Evolutionary conservation across 768 basidiomycete genomes (phyloP).

Genomic region (Leccinum ochraceum): DNA sequence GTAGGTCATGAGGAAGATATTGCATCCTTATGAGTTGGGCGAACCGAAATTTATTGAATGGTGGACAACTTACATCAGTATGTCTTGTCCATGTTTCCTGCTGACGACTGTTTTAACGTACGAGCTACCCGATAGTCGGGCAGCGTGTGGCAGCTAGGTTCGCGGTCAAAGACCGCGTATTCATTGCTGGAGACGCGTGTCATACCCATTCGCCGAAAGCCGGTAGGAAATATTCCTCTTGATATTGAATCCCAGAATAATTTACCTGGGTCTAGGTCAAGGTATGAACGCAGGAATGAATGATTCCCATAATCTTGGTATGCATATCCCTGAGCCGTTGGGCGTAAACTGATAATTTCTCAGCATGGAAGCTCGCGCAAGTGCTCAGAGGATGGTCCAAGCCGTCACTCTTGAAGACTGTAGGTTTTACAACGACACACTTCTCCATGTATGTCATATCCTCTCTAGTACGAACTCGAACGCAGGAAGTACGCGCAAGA

Average conservation of each 20-base stretch:
- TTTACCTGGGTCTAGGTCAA: slow-evolving; percentile 46
- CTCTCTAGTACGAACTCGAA: slow-evolving; percentile 67
- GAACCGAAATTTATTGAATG: slow-evolving; percentile 56
- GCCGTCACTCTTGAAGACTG: slow-evolving; percentile 40
- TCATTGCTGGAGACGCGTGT: slow-evolving; percentile 78
- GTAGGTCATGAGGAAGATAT: slow-evolving; percentile 55
- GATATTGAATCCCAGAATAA: background rate
- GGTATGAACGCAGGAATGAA: slow-evolving; percentile 81
- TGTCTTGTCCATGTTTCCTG: slow-evolving; percentile 19
- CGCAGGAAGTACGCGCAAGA: slow-evolving; percentile 69
- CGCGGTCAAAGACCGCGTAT: slow-evolving; percentile 61
- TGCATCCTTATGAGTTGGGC: slow-evolving; percentile 56
- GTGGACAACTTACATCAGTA: slow-evolving; percentile 76
- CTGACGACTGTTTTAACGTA: background rate
- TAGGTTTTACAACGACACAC: slow-evolving; percentile 21
- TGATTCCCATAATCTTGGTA: slow-evolving; percentile 70
- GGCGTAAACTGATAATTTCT: slow-evolving; percentile 49
- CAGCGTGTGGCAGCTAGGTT: slow-evolving; percentile 72
- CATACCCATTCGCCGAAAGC: slow-evolving; percentile 71
- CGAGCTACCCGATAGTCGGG: slow-evolving; percentile 47
- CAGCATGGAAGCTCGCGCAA: slow-evolving; percentile 50
- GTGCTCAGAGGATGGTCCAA: slow-evolving; percentile 45
- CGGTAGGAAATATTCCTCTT: slow-evolving; percentile 35
- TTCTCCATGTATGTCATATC: background rate
- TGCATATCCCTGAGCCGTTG: background rate